Evolutionary conservation across 2,329 filamentous ascomycete genomes (phyloP), one percentile per base, ranked within the genome.

Genomic region (Clarireedia paspali): DNA sequence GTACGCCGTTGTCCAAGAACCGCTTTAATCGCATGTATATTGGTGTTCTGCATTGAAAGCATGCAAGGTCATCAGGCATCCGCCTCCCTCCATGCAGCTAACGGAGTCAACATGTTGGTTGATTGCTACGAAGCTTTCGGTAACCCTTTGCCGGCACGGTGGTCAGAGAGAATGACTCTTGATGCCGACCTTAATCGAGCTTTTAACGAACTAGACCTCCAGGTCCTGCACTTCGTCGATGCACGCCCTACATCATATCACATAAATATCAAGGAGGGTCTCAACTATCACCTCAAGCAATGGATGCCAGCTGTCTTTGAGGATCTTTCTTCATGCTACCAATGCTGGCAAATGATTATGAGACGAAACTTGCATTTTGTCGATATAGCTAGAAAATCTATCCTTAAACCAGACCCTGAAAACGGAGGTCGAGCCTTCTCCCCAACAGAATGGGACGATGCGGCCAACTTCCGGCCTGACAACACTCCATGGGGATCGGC

Each of bases 361-460:
- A 48, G 58, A 34, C 36, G 53, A 30, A 58, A 57, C 15, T 42
- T 58, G 36, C 56, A 60, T 39, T 60, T 60, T 24, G 50, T 50
- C 14, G 14, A 24, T 38, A n/a, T 39, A 14, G 53, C 46, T 1
- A 30, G 56, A 17, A 47, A 40, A 26, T 6, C 26, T 14, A 15
- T 24, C 1, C 3, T 10, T 3, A 15, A 42, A 10, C n/a, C n/a
- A 9, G 47, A 46, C 3, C 15, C 26, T 38, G 17, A 38, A 27
- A 39, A 30, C 15, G 47, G 46, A 27, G 30, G 17, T 2, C 17
- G 12, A n/a, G 3, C 9, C 10, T 53, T 46, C 9, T 30, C 40
- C 27, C 27, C 51, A 14, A 54, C 15, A 30, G 10, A 30, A 4
- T 47, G 36, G 30, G 23, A 54, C 20, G 44, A 39, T 7, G 51